phyloP scores from a whole-genome alignment of 2,329 filamentous ascomycete species.

The Graphilbum ipis-grandicollis region DNA sequence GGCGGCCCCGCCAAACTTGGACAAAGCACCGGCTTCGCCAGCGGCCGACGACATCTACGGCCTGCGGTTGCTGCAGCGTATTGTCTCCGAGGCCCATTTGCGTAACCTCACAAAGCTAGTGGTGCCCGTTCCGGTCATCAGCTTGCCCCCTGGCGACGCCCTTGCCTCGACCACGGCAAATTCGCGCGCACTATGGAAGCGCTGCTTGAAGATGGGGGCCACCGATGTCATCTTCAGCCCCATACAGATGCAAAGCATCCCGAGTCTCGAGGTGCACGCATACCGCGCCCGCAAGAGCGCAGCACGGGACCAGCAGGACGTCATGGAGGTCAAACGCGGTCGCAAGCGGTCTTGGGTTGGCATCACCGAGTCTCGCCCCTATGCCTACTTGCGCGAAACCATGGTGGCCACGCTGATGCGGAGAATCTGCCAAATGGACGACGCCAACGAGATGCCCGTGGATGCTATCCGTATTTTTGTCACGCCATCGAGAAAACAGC shows the following conservation, averaged over 20 bases:
- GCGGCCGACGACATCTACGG: conserved; percentile 36
- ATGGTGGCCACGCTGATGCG: conserved; percentile 90
- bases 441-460: conserved; percentile 45
- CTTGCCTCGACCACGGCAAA: conserved; percentile 1
- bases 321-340: conserved; percentile 54
- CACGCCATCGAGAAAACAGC: conserved; percentile 41
- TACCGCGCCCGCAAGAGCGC: conserved; percentile 70
- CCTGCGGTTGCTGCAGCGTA: conserved; percentile 33
- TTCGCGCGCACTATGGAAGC: conserved; percentile 30
- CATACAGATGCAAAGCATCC: conserved; percentile 53
- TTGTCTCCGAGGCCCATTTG: conserved; percentile 39
- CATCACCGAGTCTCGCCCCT: conserved; percentile 68
- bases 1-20: conserved; percentile 14
- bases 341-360: conserved; percentile 88
- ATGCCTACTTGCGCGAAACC: conserved; percentile 74
- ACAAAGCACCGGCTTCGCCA: conserved; percentile 11
- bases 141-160: conserved; percentile 9
- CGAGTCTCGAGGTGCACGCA: conserved; percentile 63
- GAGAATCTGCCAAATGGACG: conserved; percentile 54
- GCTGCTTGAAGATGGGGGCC: conserved; percentile 72
- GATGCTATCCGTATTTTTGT: conserved; percentile 51
- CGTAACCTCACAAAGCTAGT: conserved; percentile 38
- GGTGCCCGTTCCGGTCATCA: conserved; percentile 37
- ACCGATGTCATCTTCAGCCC: conserved; percentile 74
- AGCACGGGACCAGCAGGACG: conserved; percentile 51